Evolutionary conservation across 73 alveolate species (phyloP).

Genomic region (Paramecium pentaurelia): DNA sequence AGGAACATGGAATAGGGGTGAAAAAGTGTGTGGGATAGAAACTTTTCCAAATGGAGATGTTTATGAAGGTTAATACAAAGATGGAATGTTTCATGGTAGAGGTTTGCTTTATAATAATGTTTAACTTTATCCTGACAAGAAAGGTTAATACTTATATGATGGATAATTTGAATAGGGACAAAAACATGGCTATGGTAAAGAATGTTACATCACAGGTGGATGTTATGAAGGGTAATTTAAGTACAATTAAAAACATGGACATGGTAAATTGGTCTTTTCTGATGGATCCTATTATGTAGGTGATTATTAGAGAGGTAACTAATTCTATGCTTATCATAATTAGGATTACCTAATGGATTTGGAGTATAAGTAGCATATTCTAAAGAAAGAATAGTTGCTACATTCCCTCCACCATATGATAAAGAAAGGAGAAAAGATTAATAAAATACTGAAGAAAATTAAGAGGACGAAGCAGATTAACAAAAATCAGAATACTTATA

Average conservation of each 20-base stretch:
- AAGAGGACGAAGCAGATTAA: neutral
- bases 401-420: conserved; percentile 2
- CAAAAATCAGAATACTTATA: conserved; percentile 1
- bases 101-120: conserved; percentile 32
- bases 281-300: conserved; percentile 55
- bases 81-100: conserved; percentile 41
- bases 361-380: conserved; percentile 46
- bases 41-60: conserved; percentile 60
- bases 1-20: conserved; percentile 33
- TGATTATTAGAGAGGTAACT: conserved; percentile 20
- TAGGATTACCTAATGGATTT: conserved; percentile 55
- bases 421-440: neutral
- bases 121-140: neutral
- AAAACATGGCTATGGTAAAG: conserved; percentile 43
- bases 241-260: conserved; percentile 42
- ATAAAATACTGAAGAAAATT: neutral
- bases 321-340: neutral
- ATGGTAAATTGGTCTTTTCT: conserved; percentile 10
- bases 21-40: conserved; percentile 50
- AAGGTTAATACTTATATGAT: conserved; percentile 27
- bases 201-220: conserved; percentile 28
- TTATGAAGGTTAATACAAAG: conserved; percentile 51
- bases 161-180: conserved; percentile 32
- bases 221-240: conserved; percentile 18
- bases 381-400: neutral